Evolutionary conservation across 1,284 basidiomycete genomes (phyloP), one percentile per base, ranked within the genome.

Genomic region (Trichosporon inkin): DNA sequence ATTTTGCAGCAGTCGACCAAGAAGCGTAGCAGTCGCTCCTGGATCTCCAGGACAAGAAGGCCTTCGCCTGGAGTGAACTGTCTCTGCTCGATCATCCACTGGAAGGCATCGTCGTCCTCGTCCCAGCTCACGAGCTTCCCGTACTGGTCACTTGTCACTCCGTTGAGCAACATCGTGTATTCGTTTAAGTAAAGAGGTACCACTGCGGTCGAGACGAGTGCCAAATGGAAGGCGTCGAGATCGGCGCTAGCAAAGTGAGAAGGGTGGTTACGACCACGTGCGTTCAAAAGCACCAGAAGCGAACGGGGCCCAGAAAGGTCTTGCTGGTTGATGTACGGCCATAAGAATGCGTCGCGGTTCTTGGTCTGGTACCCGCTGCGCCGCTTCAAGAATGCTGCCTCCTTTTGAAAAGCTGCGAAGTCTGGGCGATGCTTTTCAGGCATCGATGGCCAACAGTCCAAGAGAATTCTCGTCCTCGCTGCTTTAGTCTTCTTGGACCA

Each of bases 271-370:
- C 22, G 55, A 1, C 55, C 55, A 3, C 55, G 41, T 3, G 55
- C 32, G 35, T 56, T 56, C 20, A 56, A 44, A 11, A 56, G 55
- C 8, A 56, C 38, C 8, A 56, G 55, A 7, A 56, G 35, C 4
- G 34, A 8, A 5, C 55, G 55, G 16, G 55, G 55, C 3, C 34
- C n/a, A 14, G 41, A 35, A 4, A 56, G 35, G 14, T 49, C 44
- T 14, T 47, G 41, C 10, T 49, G 55, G n/a, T 56, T 56, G 44
- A 56, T 56, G 55, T 56, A 38, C 10, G 55, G 55, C 44, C 41
- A 56, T 20, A 56, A 10, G 14, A 36, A 56, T 6, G 39, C 10
- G 20, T 38, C 35, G 6, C 55, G 32, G 44, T 38, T 16, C 44
- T 13, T 36, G 3, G 41, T 49, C 7, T n/a, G 17, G 2, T 20